phyloP scores from a whole-genome alignment of 202 grass and related monocot species.

The Musa balbisiana region DNA sequence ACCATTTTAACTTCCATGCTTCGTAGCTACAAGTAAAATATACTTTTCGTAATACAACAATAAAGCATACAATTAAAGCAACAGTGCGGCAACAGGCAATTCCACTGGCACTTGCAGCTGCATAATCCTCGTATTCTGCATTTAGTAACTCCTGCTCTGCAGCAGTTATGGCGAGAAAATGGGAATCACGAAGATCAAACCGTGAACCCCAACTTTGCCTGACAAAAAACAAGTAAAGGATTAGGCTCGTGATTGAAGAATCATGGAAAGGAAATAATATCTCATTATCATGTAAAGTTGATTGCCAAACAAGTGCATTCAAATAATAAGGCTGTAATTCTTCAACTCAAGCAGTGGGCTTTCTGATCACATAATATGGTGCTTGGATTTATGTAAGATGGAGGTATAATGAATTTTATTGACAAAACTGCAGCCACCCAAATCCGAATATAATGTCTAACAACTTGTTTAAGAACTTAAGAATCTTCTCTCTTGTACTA shows the following conservation, averaged over 20 bases:
- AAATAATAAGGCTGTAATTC: no score
- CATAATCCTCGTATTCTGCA: conserved; percentile 22
- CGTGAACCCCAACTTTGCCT: conserved; percentile 12
- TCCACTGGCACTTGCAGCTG: conserved; percentile 5
- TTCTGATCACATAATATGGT: no score
- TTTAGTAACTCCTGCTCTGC: conserved; percentile 7
- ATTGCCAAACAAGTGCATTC: no score
- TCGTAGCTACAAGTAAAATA: not conserved
- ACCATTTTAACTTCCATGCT: not conserved
- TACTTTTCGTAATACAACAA: not conserved
- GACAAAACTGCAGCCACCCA: no score
- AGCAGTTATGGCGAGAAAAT: conserved; percentile 11
- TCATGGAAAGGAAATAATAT: no score
- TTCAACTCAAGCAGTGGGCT: no score
- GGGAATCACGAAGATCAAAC: conserved; percentile 10
- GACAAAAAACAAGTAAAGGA: not conserved
- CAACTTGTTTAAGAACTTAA: no score
- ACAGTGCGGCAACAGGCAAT: conserved; percentile 8
- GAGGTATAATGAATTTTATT: no score
- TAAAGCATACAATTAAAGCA: conserved; percentile 15
- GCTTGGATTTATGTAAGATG: no score
- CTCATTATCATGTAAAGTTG: no score
- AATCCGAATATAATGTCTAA: no score
- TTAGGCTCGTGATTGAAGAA: not conserved
- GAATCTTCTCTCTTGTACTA: no score